Conservation (phyloP, 495 filamentous ascomycete species). For the Aspergillus avenaceus region DNA sequence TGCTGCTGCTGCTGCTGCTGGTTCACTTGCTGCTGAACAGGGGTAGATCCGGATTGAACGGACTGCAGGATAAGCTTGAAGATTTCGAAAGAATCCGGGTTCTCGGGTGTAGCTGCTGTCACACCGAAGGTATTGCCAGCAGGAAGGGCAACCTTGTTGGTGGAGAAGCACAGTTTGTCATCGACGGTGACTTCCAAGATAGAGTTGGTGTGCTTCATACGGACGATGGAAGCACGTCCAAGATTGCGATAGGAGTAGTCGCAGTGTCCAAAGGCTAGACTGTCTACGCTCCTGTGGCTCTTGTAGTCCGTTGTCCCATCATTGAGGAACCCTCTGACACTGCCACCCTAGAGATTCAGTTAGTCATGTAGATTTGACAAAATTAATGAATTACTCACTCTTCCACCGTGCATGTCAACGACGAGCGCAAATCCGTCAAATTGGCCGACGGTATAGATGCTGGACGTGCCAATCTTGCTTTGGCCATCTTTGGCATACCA, state of each 20-base stretch:
- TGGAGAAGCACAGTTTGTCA: constrained; percentile 78
- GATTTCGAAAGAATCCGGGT: constrained; percentile 89
- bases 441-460: constrained; percentile 73
- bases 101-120: constrained; percentile 82
- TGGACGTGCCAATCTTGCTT: constrained; percentile 58
- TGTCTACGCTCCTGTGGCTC: constrained; percentile 72
- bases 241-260: constrained; percentile 87
- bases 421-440: constrained; percentile 88
- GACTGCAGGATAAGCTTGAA: constrained; percentile 76
- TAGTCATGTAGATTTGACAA: constrained; percentile 1
- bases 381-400: constrained; percentile 31
- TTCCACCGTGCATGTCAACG: constrained; percentile 82
- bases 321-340: constrained; percentile 87
- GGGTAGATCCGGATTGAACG: constrained; percentile 14
- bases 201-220: constrained; percentile 60
- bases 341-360: constrained; percentile 55
- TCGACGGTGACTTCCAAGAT: constrained; percentile 76
- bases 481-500: constrained; percentile 82
- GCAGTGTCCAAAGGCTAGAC: constrained; percentile 90
- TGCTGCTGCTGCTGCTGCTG: constrained; percentile 18
- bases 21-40: constrained; percentile 33
- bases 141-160: constrained; percentile 71
- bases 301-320: constrained; percentile 83
- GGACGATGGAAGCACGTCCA: constrained; percentile 73
- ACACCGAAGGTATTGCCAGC: constrained; percentile 81